These are phyloP conservation scores for Lasiosphaeria miniovina DNA, from an alignment of 495 filamentous ascomycete genomes.

Conservation along the genomic window DNA sequence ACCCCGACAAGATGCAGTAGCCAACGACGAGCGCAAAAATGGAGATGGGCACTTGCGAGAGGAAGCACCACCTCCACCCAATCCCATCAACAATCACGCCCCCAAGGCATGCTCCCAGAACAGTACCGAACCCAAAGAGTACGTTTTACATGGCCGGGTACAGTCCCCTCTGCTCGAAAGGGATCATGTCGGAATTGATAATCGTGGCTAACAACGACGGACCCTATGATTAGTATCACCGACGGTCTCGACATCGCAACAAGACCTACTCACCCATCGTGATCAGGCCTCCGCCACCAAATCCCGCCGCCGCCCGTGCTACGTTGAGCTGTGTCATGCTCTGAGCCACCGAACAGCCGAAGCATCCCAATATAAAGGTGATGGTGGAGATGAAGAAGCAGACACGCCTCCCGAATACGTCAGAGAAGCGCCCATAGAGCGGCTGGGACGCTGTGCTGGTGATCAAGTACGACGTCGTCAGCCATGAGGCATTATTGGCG, in stretches of 20 bases:
- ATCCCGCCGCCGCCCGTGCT: conserved; percentile 49
- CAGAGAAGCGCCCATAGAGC: conserved; percentile 45
- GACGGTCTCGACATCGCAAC: no score
- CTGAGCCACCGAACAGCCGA: conserved; percentile 46
- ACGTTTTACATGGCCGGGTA: conserved; percentile 64
- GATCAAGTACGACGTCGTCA: conserved; percentile 71
- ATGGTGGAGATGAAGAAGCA: conserved; percentile 50
- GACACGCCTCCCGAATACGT: conserved; percentile 53
- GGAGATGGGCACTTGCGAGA: conserved; percentile 52
- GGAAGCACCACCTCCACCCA: conserved; percentile 51
- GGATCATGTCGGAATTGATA: conserved; percentile 65
- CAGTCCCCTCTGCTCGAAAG: conserved; percentile 58
- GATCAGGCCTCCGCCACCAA: conserved; percentile 60
- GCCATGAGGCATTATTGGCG: conserved; percentile 57
- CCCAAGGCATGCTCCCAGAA: conserved; percentile 48
- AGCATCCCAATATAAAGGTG: conserved; percentile 45
- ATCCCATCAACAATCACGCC: conserved; percentile 48
- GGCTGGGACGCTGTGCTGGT: conserved; percentile 66
- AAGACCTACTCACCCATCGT: conserved; percentile 56
- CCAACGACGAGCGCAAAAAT: conserved; percentile 54
- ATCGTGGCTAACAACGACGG: conserved; percentile 51
- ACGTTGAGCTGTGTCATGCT: conserved; percentile 40
- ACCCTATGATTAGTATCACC: conserved; percentile 13
- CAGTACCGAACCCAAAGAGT: conserved; percentile 54
- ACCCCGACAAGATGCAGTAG: conserved; percentile 38